Conservation (phyloP, 2,329 filamentous ascomycete species). For the Hawksworthiomyces lignivorus region DNA sequence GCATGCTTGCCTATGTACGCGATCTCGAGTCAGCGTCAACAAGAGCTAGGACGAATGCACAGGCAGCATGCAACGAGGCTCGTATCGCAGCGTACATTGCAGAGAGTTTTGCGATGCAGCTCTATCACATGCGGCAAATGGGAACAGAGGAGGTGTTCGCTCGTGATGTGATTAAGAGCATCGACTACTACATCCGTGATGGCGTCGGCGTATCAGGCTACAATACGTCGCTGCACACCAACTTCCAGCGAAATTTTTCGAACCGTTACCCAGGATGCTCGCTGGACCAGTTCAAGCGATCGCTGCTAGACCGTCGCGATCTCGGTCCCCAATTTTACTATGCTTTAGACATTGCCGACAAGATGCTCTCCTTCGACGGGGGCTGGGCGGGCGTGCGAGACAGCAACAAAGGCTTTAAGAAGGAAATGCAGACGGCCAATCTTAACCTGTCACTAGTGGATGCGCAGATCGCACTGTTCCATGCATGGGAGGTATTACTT, state of each 20-base stretch:
- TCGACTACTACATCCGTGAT: conserved; percentile 71
- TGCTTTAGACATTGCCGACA: conserved; percentile 65
- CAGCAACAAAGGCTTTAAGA: conserved; percentile 54
- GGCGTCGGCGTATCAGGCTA: conserved; percentile 75
- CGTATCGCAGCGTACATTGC: conserved; percentile 74
- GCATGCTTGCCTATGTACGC: conserved; percentile 63
- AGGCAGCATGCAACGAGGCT: conserved; percentile 53
- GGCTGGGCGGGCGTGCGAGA: conserved; percentile 63
- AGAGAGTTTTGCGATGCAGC: conserved; percentile 82
- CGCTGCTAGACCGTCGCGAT: conserved; percentile 53
- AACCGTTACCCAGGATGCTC: conserved; percentile 66
- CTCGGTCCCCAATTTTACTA: conserved; percentile 80
- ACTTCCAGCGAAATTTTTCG: conserved; percentile 78
- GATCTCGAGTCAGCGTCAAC: conserved; percentile 44
- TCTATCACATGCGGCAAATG: conserved; percentile 76
- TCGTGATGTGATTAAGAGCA: conserved; percentile 62
- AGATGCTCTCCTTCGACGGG: conserved; percentile 67
- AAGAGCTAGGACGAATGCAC: conserved; percentile 46
- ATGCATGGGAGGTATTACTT: conserved; percentile 82
- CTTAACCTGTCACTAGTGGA: conserved; percentile 86
- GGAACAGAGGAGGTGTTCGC: conserved; percentile 59
- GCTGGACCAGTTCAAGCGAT: conserved; percentile 74
- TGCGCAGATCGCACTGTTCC: conserved; percentile 77
- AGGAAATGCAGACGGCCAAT: conserved; percentile 82
- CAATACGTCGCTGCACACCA: conserved; percentile 78